Base-by-base conservation (phyloP, 1,284 basidiomycete species). In the Exobasidium rhododendri region DNA sequence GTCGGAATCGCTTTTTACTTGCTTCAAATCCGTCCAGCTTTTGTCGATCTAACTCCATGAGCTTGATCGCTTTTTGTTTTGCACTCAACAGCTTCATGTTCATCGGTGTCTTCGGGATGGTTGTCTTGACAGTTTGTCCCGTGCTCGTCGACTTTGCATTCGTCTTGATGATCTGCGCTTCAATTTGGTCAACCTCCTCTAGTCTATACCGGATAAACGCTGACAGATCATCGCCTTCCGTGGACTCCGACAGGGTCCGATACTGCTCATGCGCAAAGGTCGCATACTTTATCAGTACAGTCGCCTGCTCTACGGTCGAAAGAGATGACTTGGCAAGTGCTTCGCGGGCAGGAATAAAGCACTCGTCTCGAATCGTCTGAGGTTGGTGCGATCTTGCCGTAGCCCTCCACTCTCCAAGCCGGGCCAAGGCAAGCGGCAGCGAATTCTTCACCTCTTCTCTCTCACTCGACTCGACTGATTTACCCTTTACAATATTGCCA, bases 181-280 rank as follows among this genome's bases (percentile, higher is more conserved):
- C 77, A 50, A 85, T 85, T 64, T 90, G 85, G 43, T 85, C 85
- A 20, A 83, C 80, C 70, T 88, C 86, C 4, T 84, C 83, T 26
- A 85, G 85, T 45, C 83, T 81, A 64, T 93, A 88, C 64, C 88
- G 86, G n/a, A 86, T 83, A 69, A 91, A 91, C 0, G 88, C 81
- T 70, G 86, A 88, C 79, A 87, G 85, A 56, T 89, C 83, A 45
- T 88, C 79, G 2, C 85, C 84, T 66, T 94, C 92, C 0, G 89
- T 86, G 0, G 90, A 90, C 61, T 85, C 85, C 24, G 84, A 79
- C 45, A 89, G 84, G 1, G 85, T 82, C 61, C 88, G 85, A 72
- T 92, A 92, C 70, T 97, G 92, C 5, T 85, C 83, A 74, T 97
- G 92, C 0, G 93, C 89, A 74, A 97, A 97, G 24, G 85, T 83